Evolutionary conservation across 2,329 filamentous ascomycete genomes (phyloP), one percentile per base, ranked within the genome.

Genomic region (Lachnellula willkommii): DNA sequence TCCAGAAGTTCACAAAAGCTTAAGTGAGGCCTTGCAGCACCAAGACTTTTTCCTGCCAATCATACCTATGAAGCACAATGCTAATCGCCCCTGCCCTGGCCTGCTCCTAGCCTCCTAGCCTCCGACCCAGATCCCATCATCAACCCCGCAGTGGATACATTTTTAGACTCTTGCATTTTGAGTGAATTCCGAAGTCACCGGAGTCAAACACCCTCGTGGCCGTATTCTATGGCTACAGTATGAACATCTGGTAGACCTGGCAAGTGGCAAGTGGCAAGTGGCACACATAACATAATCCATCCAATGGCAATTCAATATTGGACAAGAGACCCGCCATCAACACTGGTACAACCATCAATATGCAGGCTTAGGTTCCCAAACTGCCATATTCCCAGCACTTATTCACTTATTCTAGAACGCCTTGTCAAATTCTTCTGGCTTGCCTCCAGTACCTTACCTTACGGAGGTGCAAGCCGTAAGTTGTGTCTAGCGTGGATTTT

Each of bases 221-320:
- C 58, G 42, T 35, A 56, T 59, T 24, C 56, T 61, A 35, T 66
- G 63, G 63, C 52, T 39, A 58, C 42, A 51, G n/a, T n/a, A n/a
- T n/a, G n/a, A 63, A 56, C 8, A 11, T 32, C 28, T 32, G 8
- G 8, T 11, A 2, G 9, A 32, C 28, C 28, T 11, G 9, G 28
- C 28, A n/a, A n/a, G n/a, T n/a, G n/a, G n/a, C n/a, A n/a, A n/a
- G n/a, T n/a, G n/a, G n/a, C 28, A 9, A 28, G 26, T 7, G 5
- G 26, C 26, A 28, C 26, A 28, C 26, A 28, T 28, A 28, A 8
- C 5, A 8, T 28, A 28, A 8, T 28, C 6, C 8, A 28, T 28
- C 26, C 26, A 32, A 32, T 32, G 28, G 28, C 28, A 11, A 32
- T 32, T 32, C 28, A 32, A 32, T 9, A 11, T 3, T 32, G 28